These are phyloP conservation scores for Colletotrichum eremochloae DNA, from an alignment of 2,329 filamentous ascomycete genomes.

Conservation along the genomic window DNA sequence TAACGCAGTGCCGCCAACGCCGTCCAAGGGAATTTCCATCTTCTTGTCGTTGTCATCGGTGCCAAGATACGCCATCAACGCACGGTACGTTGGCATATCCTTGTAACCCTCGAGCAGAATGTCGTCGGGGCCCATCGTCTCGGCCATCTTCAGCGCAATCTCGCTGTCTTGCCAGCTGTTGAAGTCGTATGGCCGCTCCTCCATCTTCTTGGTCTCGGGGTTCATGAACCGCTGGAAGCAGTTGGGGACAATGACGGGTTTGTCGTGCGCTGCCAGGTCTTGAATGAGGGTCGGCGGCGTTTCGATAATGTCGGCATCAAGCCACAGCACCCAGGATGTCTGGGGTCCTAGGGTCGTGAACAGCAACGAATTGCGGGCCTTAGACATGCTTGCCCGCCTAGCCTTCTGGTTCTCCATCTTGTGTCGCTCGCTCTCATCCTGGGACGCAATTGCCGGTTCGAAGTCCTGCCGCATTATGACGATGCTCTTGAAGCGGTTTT, in stretches of 20 bases:
- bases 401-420: constrained; percentile 91
- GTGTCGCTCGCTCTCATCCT: constrained; percentile 90
- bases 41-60: constrained; percentile 68
- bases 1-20: constrained; percentile 92
- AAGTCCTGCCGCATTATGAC: constrained; percentile 97
- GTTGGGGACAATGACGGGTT: constrained; percentile 93
- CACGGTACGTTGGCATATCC: constrained; percentile 92
- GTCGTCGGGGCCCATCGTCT: constrained; percentile 89
- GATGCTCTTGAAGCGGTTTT: constrained; percentile 89
- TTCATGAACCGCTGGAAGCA: constrained; percentile 92
- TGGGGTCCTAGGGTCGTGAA: constrained; percentile 94
- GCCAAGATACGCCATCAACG: constrained; percentile 88
- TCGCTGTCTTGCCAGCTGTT: constrained; percentile 97
- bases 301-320: constrained; percentile 93
- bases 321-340: constrained; percentile 97
- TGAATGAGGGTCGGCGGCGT: constrained; percentile 88
- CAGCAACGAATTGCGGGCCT: constrained; percentile 91
- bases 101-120: constrained; percentile 93
- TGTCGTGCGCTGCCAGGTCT: constrained; percentile 88
- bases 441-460: constrained; percentile 82
- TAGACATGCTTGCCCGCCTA: constrained; percentile 89
- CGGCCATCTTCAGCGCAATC: constrained; percentile 79
- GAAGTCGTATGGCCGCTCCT: constrained; percentile 91
- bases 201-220: constrained; percentile 74
- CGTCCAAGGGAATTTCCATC: constrained; percentile 83